These are phyloP conservation scores for Pestalotiopsis sp. DNA, from an alignment of 2,329 filamentous ascomycete species.

Conservation along the genomic window DNA sequence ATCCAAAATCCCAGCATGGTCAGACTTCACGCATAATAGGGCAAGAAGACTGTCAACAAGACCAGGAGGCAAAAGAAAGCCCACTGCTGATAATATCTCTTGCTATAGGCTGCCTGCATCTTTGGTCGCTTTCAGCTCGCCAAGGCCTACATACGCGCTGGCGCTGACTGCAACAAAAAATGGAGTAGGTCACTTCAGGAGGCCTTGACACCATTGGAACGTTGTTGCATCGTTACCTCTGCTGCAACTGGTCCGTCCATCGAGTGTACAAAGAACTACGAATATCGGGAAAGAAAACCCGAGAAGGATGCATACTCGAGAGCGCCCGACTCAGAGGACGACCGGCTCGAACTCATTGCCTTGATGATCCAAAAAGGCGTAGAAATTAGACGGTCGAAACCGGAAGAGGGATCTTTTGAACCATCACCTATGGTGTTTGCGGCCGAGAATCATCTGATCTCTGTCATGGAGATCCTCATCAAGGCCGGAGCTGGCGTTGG, in stretches of 20 bases:
- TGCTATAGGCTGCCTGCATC: not conserved
- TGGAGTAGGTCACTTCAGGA: not conserved
- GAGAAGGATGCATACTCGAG: not conserved
- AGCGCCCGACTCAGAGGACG: not conserved
- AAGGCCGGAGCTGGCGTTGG: not conserved
- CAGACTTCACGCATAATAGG: too few relatives aligned
- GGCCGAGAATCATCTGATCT: not conserved
- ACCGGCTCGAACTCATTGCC: not conserved
- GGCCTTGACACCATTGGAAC: not conserved
- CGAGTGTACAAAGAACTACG: not conserved
- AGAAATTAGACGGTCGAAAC: not conserved
- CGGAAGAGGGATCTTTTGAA: not conserved
- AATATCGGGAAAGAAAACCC: too few relatives aligned
- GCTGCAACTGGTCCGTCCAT: not conserved
- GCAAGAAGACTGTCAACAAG: too few relatives aligned
- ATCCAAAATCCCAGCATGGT: not conserved
- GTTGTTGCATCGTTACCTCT: not conserved
- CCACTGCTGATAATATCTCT: not conserved
- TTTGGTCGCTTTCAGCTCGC: conserved; percentile 1
- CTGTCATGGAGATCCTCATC: not conserved
- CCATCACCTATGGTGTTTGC: not conserved
- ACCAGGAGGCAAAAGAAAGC: too few relatives aligned
- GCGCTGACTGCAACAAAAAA: not conserved
- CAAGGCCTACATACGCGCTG: not conserved
- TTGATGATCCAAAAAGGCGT: conserved; percentile 2